Evolutionary conservation across 2,329 filamentous ascomycete genomes (phyloP).

Genomic region (Ceratocystis cacaofunesta): DNA sequence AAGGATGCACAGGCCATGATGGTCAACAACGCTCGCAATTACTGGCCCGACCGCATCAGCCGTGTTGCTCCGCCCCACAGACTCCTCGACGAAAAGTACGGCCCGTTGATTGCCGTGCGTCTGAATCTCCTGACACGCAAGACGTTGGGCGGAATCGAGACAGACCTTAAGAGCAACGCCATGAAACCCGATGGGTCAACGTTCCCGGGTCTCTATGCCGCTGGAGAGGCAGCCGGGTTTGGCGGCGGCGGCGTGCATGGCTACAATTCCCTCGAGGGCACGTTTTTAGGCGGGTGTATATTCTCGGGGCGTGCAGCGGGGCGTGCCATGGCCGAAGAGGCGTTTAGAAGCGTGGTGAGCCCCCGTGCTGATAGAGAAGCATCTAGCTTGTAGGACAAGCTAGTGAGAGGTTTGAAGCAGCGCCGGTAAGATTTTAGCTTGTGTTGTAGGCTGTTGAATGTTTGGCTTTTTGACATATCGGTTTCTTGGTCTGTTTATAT

Average conservation of each 20-base stretch:
- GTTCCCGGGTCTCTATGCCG: slow-evolving; percentile 43
- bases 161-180: slow-evolving; percentile 41
- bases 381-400: slow-evolving; percentile 3
- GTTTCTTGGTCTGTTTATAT: no score
- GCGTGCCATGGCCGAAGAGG: slow-evolving; percentile 37
- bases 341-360: not conserved
- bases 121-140: slow-evolving; percentile 48
- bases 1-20: slow-evolving; percentile 50
- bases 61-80: slow-evolving; percentile 40
- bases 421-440: not conserved
- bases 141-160: slow-evolving; percentile 45
- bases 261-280: slow-evolving; percentile 47
- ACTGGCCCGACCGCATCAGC: slow-evolving; percentile 38
- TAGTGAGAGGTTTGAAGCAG: not conserved
- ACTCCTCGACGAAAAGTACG: slow-evolving; percentile 38
- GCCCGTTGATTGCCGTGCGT: slow-evolving; percentile 44
- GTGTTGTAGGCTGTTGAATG: no score
- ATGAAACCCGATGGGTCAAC: slow-evolving; percentile 32
- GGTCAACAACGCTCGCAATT: slow-evolving; percentile 39
- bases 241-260: slow-evolving; percentile 48
- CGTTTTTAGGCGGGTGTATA: slow-evolving; percentile 47
- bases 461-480: no score
- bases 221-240: slow-evolving; percentile 45
- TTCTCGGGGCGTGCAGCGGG: slow-evolving; percentile 46
- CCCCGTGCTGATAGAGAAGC: not conserved